Conservation (phyloP, 495 filamentous ascomycete genomes). For the Aspergillus ostianus region DNA sequence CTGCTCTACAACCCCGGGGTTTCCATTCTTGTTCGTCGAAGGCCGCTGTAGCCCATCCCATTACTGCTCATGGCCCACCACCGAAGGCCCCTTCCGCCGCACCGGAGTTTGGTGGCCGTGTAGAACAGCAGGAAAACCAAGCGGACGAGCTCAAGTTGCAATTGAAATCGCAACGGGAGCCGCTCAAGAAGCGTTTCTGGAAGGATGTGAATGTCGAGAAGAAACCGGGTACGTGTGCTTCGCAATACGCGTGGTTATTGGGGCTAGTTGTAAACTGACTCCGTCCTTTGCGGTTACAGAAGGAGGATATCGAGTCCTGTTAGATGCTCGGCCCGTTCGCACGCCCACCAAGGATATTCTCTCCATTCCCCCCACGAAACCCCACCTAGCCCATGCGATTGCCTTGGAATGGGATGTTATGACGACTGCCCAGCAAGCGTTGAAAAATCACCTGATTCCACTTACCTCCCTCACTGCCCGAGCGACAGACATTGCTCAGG, state of each 20-base stretch:
- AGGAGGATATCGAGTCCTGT: constrained; percentile 65
- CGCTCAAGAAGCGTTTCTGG: constrained; percentile 76
- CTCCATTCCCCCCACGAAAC: constrained; percentile 68
- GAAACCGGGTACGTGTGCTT: constrained; percentile 48
- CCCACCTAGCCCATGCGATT: constrained; percentile 78
- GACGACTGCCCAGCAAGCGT: constrained; percentile 71
- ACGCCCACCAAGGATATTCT: constrained; percentile 71
- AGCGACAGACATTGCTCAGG: constrained; percentile 70
- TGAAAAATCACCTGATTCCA: constrained; percentile 78
- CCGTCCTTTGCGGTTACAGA: constrained; percentile 31
- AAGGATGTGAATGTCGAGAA: constrained; percentile 67
- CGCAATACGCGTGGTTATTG: neutral
- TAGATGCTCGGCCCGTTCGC: constrained; percentile 79
- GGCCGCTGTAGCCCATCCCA: constrained; percentile 60
- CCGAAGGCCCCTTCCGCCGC: constrained; percentile 69
- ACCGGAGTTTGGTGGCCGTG: constrained; percentile 48
- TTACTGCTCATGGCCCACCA: constrained; percentile 81
- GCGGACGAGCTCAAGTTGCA: constrained; percentile 34
- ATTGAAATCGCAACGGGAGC: constrained; percentile 33
- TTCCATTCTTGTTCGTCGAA: constrained; percentile 54
- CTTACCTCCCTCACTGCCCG: constrained; percentile 82
- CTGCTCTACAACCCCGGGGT: constrained; percentile 26
- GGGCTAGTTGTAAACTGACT: constrained; percentile 4
- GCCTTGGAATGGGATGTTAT: constrained; percentile 92
- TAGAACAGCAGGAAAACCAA: constrained; percentile 53